Base-by-base conservation (phyloP, 2,329 filamentous ascomycete species). In the Cercospora zeina region DNA sequence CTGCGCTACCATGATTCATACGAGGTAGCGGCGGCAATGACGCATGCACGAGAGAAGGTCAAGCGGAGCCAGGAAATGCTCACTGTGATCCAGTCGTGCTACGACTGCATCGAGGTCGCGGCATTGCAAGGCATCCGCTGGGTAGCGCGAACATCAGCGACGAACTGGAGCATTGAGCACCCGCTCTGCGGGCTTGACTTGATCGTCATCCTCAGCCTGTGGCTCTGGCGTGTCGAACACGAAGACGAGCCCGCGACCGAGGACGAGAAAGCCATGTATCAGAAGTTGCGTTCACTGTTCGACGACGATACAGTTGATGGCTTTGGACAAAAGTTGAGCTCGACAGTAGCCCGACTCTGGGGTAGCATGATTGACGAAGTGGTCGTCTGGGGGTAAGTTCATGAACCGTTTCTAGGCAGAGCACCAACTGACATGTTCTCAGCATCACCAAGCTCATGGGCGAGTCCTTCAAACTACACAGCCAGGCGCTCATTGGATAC, bases 171-270 rank as follows among this genome's bases (percentile, higher is more conserved):
- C 76, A 91, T 97, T 64, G 95, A 99, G 80, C 93, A 99, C 76
- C 93, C 95, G 57, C 87, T 99, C 62, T 97, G 93, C 74, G 93
- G 93, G 66, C 87, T 99, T 80, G 95, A 99, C 77, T 84, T 97
- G 69, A 96, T 99, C 87, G 95, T 97, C 76, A 95, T 97, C 71
- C 88, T 99, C 70, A 97, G 91, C 73, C 83, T 97, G 69, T 99
- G 95, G 95, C 88, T 99, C 72, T 97, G 97, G 82, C 92, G 93
- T 80, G 89, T 99, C 82, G 95, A 99, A 89, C 93, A 97, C 81
- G 95, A 99, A 81, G 93, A 96, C 68, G 93, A 97, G 80, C 88
- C 89, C 27, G 89, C 91, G 34, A 90, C 87, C 31, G 88, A 90
- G 69, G 91, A 96, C 73, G 91, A 96, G 78, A 79, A 89, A 71